Base-by-base conservation (phyloP, 1,284 basidiomycete species). In the Ganoderma boninense region DNA sequence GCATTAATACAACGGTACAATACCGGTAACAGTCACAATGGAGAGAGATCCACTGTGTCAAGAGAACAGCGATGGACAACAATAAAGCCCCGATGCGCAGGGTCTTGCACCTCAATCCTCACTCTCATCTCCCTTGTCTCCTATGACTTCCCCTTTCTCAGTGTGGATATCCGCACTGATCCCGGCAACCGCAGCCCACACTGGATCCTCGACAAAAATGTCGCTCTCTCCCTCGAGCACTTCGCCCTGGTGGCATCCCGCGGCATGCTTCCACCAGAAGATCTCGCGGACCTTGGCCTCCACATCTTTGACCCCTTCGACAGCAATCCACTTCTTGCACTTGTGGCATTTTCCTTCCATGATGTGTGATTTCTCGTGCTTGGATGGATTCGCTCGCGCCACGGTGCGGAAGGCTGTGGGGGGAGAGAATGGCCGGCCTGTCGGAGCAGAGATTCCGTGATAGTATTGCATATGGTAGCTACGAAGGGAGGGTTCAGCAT, bases 251-350 rank as follows among this genome's bases (percentile, higher is more conserved):
- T 94, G 93, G 74, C 92, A 94, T 14, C 85, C 71, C 1, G 90
- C 90, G 29, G 93, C 92, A 74, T 94, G 93, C 79, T 94, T 94
- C 92, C 92, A 95, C 92, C 92, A 94, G 74, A 89, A 89, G 2
- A 94, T 84, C 76, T 94, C 92, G 74, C 88, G 89, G 46, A 93
- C 93, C 86, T 95, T 93, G 23, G 87, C 82, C 62, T 91, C 89
- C 57, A 90, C 85, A 72, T 89, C 85, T 80, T 94, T 94, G 59
- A 92, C 81, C 26, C 92, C 91, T 77, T 94, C 90, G 3, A 94
- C 81, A 0, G 85, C 77, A 42, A 93, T 81, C 93, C 93, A 95
- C 75, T 89, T 89, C 32, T 79, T 77, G 80, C 93, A 95, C 71
- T 87, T 88, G 82, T 95, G 92, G 74, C 94, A 95, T 75, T 87